A percentile compares a stretch with the other conserved stretches of the same genome.
Conservation (phyloP, 148 eudicot species). For the Camellia sinensis region DNA sequence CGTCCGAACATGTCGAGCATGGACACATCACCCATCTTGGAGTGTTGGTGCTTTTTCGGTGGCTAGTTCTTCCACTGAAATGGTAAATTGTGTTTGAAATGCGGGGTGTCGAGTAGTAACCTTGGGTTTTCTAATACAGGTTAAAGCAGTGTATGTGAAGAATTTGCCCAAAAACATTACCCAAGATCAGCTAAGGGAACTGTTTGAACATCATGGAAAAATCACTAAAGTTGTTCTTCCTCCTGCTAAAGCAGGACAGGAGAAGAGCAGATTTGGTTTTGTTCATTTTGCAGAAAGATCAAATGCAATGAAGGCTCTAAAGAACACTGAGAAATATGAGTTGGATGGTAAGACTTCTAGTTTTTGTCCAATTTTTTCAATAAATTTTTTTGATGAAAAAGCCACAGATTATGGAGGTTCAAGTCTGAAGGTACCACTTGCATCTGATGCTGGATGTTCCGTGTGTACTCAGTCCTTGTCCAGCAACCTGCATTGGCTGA, state of each 20-base stretch:
- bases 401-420: neutral
- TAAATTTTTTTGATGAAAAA: neutral
- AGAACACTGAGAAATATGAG: constrained; percentile 82
- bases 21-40: too few species aligned
- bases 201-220: constrained; percentile 83
- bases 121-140: constrained; percentile 43
- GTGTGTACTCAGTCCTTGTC: too few species aligned
- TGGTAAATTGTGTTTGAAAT: neutral
- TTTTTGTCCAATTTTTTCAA: neutral
- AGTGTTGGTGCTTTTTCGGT: too few species aligned
- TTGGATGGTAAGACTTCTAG: constrained; percentile 55
- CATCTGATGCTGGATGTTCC: neutral
- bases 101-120: neutral
- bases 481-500: neutral
- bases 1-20: too few species aligned
- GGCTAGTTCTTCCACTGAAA: neutral
- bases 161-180: constrained; percentile 79
- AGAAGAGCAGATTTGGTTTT: constrained; percentile 92
- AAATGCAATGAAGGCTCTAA: constrained; percentile 72
- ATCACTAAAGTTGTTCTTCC: constrained; percentile 82
- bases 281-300: constrained; percentile 86
- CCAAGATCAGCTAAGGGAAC: constrained; percentile 60
- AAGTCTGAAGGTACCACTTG: neutral
- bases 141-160: constrained; percentile 87
- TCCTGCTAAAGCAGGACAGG: constrained; percentile 88